Percentiles rank a stretch among this genome's conserved stretches.
Conservation (phyloP, 139 green algal genomes). For the Axilococcus clingmanii region DNA sequence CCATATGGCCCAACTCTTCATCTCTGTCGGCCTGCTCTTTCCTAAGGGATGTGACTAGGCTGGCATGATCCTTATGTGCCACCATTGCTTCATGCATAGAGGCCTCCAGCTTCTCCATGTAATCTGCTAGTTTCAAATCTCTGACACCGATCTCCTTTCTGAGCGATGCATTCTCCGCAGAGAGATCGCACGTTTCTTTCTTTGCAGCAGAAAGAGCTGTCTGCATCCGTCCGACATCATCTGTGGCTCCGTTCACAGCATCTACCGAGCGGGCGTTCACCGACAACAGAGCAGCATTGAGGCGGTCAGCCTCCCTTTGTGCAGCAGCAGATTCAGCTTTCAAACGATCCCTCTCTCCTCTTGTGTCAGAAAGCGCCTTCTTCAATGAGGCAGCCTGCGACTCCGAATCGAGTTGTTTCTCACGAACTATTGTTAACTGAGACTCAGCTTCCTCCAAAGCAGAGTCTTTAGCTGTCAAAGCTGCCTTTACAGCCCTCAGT, state of each 20-base stretch:
- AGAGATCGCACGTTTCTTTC: slow-evolving; percentile 9
- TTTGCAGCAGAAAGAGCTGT: neutral
- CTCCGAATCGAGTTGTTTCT: slow-evolving; percentile 1
- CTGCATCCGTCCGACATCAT: neutral
- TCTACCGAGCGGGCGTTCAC: neutral
- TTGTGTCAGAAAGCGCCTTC: neutral
- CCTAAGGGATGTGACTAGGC: neutral
- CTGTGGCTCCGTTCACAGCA: slow-evolving; percentile 1
- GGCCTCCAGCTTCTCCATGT: slow-evolving; percentile 5
- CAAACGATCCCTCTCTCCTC: slow-evolving; percentile 3
- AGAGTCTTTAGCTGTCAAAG: slow-evolving; percentile 4
- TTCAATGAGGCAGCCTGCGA: neutral
- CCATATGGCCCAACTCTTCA: slow-evolving; percentile 8
- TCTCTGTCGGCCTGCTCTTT: neutral
- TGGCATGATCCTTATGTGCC: too few species aligned
- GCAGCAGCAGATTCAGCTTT: neutral
- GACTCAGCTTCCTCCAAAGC: slow-evolving; percentile 10
- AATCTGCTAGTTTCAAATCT: slow-evolving; percentile 22
- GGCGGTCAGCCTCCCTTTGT: slow-evolving; percentile 6
- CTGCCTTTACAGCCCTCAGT: neutral
- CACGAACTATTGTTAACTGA: neutral
- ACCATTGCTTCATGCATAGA: too few species aligned
- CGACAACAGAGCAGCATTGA: slow-evolving; percentile 4
- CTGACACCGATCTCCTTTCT: slow-evolving; percentile 13
- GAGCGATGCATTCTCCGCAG: slow-evolving; percentile 22